Conservation (phyloP, 768 basidiomycete genomes). For the Auricularia auricula-judae region DNA sequence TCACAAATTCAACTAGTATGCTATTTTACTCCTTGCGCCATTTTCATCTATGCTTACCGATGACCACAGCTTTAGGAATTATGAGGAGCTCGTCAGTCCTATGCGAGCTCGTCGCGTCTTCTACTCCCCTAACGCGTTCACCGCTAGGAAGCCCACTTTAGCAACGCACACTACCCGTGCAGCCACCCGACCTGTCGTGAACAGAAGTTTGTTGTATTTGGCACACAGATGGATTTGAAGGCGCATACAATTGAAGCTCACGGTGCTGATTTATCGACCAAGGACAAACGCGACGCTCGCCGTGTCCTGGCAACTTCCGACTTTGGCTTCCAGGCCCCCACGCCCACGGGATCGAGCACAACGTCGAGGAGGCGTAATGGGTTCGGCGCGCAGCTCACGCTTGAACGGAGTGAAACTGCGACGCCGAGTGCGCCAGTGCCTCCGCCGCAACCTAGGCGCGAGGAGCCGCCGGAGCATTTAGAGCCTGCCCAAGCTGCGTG, state of each 20-base stretch:
- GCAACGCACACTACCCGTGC: slow-evolving; percentile 68
- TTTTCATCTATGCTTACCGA: background rate
- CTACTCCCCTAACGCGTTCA: background rate
- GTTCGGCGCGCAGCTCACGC: slow-evolving; percentile 51
- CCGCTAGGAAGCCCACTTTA: slow-evolving; percentile 63
- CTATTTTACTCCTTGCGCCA: slow-evolving; percentile 10
- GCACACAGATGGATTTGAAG: slow-evolving; percentile 74
- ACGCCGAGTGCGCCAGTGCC: background rate
- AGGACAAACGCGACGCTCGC: slow-evolving; percentile 57
- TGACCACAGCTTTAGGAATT: slow-evolving; percentile 57
- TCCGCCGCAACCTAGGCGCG: slow-evolving; percentile 1
- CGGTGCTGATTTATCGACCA: slow-evolving; percentile 57
- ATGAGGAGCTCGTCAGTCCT: slow-evolving; percentile 51
- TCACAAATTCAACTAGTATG: slow-evolving; percentile 76
- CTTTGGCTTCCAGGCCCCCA: slow-evolving; percentile 58
- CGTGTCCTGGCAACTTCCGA: slow-evolving; percentile 41
- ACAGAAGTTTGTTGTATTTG: slow-evolving; percentile 93
- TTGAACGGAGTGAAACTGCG: slow-evolving; percentile 12
- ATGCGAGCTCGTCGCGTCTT: slow-evolving; percentile 10
- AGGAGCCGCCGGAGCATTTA: slow-evolving; percentile 14
- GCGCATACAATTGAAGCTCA: slow-evolving; percentile 86
- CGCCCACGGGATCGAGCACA: slow-evolving; percentile 16
- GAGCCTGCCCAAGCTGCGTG: slow-evolving; percentile 16
- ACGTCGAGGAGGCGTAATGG: slow-evolving; percentile 42
- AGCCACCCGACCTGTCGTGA: slow-evolving; percentile 59